These are phyloP conservation scores for Lachnellula willkommii DNA, from an alignment of 2,329 filamentous ascomycete species.

Conservation along the genomic window DNA sequence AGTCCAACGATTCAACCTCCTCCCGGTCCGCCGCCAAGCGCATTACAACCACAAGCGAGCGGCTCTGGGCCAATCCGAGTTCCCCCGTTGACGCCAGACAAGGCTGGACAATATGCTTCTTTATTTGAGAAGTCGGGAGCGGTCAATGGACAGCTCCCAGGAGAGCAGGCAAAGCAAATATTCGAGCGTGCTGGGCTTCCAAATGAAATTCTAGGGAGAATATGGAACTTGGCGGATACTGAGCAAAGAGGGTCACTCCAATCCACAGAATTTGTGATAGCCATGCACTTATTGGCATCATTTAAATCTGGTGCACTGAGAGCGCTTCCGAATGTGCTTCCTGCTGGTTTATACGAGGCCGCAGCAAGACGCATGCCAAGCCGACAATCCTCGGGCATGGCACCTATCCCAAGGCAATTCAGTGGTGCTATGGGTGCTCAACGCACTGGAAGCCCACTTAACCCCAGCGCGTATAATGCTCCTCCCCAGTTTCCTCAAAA, in stretches of 20 bases:
- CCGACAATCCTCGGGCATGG: constrained; percentile 40
- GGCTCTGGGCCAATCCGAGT: constrained; percentile 72
- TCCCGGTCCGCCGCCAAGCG: constrained; percentile 37
- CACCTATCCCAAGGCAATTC: constrained; percentile 76
- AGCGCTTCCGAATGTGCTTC: constrained; percentile 72
- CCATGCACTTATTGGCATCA: constrained; percentile 93
- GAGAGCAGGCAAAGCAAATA: constrained; percentile 84
- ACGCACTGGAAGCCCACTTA: constrained; percentile 55
- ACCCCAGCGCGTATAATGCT: constrained; percentile 43
- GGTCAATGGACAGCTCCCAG: constrained; percentile 70
- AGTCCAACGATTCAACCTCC: constrained; percentile 44
- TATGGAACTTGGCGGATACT: constrained; percentile 93
- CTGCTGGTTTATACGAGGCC: constrained; percentile 83
- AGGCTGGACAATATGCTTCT: constrained; percentile 81
- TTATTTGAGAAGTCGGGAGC: constrained; percentile 86
- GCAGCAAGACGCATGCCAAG: constrained; percentile 63
- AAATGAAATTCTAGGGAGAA: constrained; percentile 85
- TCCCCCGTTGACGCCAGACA: constrained; percentile 80
- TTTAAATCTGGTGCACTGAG: constrained; percentile 80
- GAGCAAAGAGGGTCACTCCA: constrained; percentile 86
- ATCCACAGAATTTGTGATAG: constrained; percentile 90
- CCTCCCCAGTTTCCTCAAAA: constrained; percentile 31
- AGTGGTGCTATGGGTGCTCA: constrained; percentile 56
- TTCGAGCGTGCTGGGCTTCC: constrained; percentile 90
- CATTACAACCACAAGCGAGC: constrained; percentile 51